Conservation (phyloP, 805 yeast species). For the Nakazawaea peltata region DNA sequence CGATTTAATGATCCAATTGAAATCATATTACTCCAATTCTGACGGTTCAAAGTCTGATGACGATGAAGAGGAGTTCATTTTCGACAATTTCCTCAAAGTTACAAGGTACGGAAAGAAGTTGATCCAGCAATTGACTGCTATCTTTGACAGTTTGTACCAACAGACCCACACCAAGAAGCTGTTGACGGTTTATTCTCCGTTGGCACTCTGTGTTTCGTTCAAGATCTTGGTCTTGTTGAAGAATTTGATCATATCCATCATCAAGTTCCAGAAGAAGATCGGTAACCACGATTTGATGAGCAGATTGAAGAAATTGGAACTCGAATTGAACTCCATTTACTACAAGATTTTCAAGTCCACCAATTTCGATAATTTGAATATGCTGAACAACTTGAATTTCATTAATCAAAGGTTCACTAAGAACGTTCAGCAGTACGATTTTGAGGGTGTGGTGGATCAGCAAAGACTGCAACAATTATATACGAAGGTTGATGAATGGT, state of each 20-base stretch:
- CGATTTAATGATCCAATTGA: neutral
- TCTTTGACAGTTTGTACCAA: conserved; percentile 1
- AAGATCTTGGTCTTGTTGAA: conserved; percentile 15
- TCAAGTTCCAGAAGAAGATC: conserved; percentile 9
- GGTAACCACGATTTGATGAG: conserved; percentile 11
- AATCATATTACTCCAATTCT: neutral
- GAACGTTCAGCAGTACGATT: conserved; percentile 4
- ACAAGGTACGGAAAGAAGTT: conserved; percentile 20
- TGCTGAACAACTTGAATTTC: conserved; percentile 5
- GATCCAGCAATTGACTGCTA: conserved; percentile 15
- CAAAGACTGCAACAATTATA: neutral
- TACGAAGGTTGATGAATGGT: conserved; percentile 6
- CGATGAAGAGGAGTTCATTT: conserved; percentile 18
- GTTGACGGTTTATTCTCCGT: conserved; percentile 14
- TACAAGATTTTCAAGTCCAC: conserved; percentile 6
- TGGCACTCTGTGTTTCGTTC: conserved; percentile 17
- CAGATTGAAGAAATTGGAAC: conserved; percentile 8
- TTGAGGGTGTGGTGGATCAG: neutral
- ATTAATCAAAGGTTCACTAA: conserved; percentile 9
- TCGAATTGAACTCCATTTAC: conserved; percentile 6
- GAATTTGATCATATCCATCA: conserved; percentile 8
- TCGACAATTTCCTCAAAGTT: conserved; percentile 22
- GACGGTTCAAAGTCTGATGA: conserved; percentile 1
- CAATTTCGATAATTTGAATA: conserved; percentile 5
- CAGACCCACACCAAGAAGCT: neutral